Percentiles rank a stretch among this genome's conserved stretches.
Evolutionary conservation across 2,329 filamentous ascomycete species (phyloP).

Genomic region (Colletotrichum orchidophilum): DNA sequence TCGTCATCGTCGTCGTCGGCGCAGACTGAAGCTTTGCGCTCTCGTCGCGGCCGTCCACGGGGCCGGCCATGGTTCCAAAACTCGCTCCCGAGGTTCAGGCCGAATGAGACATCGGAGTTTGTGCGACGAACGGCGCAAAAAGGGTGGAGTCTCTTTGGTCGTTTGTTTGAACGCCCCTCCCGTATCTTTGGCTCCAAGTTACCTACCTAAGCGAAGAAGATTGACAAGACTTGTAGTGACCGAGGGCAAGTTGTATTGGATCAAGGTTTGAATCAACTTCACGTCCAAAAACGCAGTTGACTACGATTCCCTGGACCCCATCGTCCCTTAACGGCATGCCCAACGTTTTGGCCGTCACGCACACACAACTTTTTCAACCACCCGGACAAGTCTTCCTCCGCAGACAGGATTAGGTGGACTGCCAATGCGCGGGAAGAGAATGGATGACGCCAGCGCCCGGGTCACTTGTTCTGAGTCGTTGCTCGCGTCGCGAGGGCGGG

Average conservation of each 20-base stretch:
- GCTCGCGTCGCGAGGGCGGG: background rate
- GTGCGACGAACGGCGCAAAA: background rate
- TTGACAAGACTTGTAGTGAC: background rate
- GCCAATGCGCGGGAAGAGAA: background rate
- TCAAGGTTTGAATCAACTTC: background rate
- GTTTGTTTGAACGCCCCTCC: background rate
- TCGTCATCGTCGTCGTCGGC: background rate
- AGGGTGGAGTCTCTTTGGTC: background rate
- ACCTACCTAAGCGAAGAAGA: background rate
- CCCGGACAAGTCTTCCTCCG: conserved; percentile 27
- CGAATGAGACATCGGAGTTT: background rate
- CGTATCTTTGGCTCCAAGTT: background rate
- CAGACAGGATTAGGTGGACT: background rate
- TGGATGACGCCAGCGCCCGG: conserved; percentile 29
- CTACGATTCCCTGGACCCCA: too few species aligned
- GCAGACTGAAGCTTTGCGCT: background rate
- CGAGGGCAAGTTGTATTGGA: background rate
- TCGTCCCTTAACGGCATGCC: background rate
- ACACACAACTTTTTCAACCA: background rate
- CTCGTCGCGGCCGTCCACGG: background rate
- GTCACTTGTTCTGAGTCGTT: background rate
- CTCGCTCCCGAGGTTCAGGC: background rate
- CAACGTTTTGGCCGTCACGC: background rate
- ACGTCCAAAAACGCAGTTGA: too few species aligned
- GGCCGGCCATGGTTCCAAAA: conserved; percentile 12